Conservation (phyloP, 371 early-diverging fungal species). For the Capillidium rhysosporum region DNA sequence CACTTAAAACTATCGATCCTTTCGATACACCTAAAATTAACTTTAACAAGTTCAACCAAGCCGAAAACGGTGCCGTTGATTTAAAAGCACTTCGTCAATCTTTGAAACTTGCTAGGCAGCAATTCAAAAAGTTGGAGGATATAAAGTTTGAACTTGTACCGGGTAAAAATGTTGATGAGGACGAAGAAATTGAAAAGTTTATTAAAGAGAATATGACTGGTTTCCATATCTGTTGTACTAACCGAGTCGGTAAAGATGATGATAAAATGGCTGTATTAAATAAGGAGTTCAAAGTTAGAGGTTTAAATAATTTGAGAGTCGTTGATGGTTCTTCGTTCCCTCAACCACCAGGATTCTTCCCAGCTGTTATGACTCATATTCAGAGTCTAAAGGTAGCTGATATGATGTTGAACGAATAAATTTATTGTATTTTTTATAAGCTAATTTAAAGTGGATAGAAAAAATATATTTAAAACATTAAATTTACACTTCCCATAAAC, state of each 20-base stretch:
- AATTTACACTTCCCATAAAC: too few species aligned
- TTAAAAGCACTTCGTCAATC: neutral
- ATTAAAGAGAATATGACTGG: neutral
- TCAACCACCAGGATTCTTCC: conserved; percentile 5
- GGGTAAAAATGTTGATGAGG: neutral
- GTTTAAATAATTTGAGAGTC: conserved; percentile 15
- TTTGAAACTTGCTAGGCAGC: neutral
- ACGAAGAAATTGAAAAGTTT: neutral
- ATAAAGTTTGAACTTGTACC: neutral
- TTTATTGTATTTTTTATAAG: too few species aligned
- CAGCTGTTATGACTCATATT: neutral
- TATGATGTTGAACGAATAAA: neutral
- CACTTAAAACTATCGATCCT: neutral
- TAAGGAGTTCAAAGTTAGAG: conserved; percentile 15
- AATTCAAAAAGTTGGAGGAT: neutral
- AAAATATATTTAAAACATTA: too few species aligned
- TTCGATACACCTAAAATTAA: conserved; percentile 4
- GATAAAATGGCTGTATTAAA: conserved; percentile 12
- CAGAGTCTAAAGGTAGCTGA: neutral
- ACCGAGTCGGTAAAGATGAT: conserved; percentile 10
- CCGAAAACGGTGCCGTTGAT: neutral
- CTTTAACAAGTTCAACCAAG: neutral
- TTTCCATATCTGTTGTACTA: conserved; percentile 13
- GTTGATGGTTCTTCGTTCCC: conserved; percentile 21
- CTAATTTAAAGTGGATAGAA: too few species aligned